Percentiles rank a stretch among this genome's conserved stretches.
Conservation (phyloP, 441 rosid genomes). For the Syzygium syzygioides region DNA sequence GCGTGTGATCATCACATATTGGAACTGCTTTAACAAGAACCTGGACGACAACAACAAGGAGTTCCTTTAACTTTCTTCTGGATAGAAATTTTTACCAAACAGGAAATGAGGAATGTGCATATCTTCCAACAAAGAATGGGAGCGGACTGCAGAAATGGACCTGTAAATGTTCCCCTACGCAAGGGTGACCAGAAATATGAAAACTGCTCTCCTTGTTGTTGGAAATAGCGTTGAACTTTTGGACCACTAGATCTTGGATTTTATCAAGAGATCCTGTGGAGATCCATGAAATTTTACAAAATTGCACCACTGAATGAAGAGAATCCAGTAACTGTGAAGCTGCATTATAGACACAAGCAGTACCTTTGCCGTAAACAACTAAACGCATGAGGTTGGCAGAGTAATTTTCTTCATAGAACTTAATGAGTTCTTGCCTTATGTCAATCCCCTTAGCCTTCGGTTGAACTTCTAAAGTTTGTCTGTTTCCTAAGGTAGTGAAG, state of each 20-base stretch:
- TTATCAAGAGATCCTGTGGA: constrained; percentile 4
- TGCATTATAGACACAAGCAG: background rate
- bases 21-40: constrained; percentile 6
- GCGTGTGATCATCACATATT: constrained; percentile 2
- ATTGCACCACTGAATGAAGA: background rate
- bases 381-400: background rate
- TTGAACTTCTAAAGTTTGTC: background rate
- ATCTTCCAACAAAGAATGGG: background rate
- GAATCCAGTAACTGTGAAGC: background rate
- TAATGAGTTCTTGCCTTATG: background rate
- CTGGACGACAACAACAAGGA: background rate
- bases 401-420: background rate
- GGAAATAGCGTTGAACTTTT: background rate
- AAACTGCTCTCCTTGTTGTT: background rate
- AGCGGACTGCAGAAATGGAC: background rate
- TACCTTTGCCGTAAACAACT: background rate
- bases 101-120: background rate
- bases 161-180: background rate
- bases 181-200: background rate
- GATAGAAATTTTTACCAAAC: background rate
- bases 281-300: background rate
- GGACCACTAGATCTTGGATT: background rate
- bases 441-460: background rate
- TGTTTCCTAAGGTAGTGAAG: background rate
- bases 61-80: background rate